Evolutionary conservation across 2,329 filamentous ascomycete species (phyloP), one percentile per base, ranked within the genome.

Genomic region (Kalaharituber pfeilii): DNA sequence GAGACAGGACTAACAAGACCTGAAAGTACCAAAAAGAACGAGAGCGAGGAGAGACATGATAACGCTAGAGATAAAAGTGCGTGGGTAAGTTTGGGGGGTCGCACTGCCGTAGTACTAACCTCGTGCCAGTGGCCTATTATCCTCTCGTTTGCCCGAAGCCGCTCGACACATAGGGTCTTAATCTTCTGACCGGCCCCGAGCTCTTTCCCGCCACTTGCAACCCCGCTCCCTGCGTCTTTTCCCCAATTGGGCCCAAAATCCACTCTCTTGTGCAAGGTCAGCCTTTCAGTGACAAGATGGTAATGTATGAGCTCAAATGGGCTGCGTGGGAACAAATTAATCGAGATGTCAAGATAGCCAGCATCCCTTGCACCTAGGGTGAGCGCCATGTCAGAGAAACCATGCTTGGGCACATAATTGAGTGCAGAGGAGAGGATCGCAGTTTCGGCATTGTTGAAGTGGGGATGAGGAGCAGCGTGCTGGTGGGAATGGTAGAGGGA

Each of bases 51-150:
- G n/a, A n/a, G n/a, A n/a, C n/a, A n/a, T n/a, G n/a, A n/a, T n/a
- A n/a, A n/a, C n/a, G n/a, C n/a, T n/a, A n/a, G n/a, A n/a, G n/a
- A n/a, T n/a, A n/a, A n/a, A n/a, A n/a, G n/a, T n/a, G n/a, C n/a
- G n/a, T n/a, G n/a, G n/a, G 15, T 22, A 26, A 11, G 33, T 3
- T 9, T 28, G 36, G 33, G 20, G 20, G 51, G 20, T 33, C 47
- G 69, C 75, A 60, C 25, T n/a, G n/a, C n/a, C n/a, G n/a, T n/a
- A n/a, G n/a, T 22, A 47, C 42, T 25, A 69, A 91, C 86, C 76
- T 93, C 86, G 70, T 94, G 85, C 86, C 86, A 94, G 51, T 81
- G 77, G 56, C 78, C n/a, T n/a, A n/a, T n/a, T n/a, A n/a, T n/a
- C n/a, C n/a, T 73, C 56, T 69, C 70, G 67, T 96, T 96, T 49